Conservation (phyloP, 441 rosid genomes). For the Daphne laureola region DNA sequence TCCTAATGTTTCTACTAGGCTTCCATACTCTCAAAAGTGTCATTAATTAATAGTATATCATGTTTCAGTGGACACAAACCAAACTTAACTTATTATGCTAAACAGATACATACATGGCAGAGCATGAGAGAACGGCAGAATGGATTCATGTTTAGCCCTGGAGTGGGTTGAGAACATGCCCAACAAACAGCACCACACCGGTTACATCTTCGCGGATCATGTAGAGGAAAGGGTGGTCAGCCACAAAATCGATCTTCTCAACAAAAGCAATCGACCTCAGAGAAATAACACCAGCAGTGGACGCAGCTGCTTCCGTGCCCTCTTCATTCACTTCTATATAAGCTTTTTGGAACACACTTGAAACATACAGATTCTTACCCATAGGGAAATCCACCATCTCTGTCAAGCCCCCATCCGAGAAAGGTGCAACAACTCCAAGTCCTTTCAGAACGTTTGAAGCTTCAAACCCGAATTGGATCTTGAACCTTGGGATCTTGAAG, state of each 20-base stretch:
- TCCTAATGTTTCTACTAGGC: too few relatives aligned
- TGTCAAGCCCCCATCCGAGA: constrained; percentile 50
- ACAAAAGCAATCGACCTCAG: constrained; percentile 6
- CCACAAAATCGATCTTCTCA: constrained; percentile 47
- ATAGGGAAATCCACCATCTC: constrained; percentile 63
- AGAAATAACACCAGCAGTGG: constrained; percentile 34
- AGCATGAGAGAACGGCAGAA: too few relatives aligned
- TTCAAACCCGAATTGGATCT: constrained; percentile 57
- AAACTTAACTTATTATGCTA: too few relatives aligned
- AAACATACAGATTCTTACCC: constrained; percentile 36
- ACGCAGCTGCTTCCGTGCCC: constrained; percentile 74
- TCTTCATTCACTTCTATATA: constrained; percentile 84
- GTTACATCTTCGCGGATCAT: constrained; percentile 57
- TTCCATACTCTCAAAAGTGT: too few relatives aligned
- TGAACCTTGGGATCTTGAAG: constrained; percentile 61
- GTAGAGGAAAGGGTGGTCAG: constrained; percentile 77
- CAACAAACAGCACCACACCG: constrained; percentile 55
- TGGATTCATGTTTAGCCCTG: constrained; percentile 10
- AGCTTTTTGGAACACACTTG: constrained; percentile 60
- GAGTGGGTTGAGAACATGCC: constrained; percentile 58
- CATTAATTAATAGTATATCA: too few relatives aligned
- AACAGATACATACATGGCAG: too few relatives aligned
- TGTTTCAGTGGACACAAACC: too few relatives aligned
- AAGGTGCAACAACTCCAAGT: constrained; percentile 51
- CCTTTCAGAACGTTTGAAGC: constrained; percentile 49